phyloP scores from a whole-genome alignment of 352 stramenopile genomes.

The Pythium dissimile region DNA sequence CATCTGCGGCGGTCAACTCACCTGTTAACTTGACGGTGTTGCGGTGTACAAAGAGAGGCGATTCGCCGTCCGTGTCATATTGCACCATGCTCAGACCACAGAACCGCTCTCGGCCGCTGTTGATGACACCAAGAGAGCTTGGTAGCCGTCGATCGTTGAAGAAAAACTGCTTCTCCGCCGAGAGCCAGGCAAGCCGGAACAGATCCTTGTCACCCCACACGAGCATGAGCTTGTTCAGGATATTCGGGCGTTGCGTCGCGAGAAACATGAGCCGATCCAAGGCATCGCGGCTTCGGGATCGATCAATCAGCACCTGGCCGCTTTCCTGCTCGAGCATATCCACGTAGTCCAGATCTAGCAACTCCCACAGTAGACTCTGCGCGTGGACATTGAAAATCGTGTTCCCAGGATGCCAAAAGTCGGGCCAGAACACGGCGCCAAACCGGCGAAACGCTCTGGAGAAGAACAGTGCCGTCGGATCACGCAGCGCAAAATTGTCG shows the following conservation, averaged over 20 bases:
- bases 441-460: slow-evolving; percentile 12
- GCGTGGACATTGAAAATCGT: slow-evolving; percentile 36
- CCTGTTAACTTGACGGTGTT: slow-evolving; percentile 62
- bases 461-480: slow-evolving; percentile 28
- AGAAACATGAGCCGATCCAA: slow-evolving; percentile 24
- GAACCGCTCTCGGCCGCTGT: slow-evolving; percentile 16
- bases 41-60: slow-evolving; percentile 25
- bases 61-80: slow-evolving; percentile 20
- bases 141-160: slow-evolving; percentile 24
- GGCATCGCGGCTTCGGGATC: slow-evolving; percentile 2
- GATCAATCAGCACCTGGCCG: slow-evolving; percentile 26
- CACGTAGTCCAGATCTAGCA: slow-evolving; percentile 25
- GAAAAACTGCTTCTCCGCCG: slow-evolving; percentile 10
- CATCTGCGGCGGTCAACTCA: slow-evolving; percentile 12
- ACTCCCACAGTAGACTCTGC: slow-evolving; percentile 29
- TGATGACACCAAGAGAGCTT: slow-evolving; percentile 20
- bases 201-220: slow-evolving; percentile 36
- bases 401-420: slow-evolving; percentile 34
- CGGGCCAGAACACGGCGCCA: slow-evolving; percentile 35
- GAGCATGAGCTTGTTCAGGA: slow-evolving; percentile 21
- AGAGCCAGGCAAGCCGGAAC: slow-evolving; percentile 27
- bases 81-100: slow-evolving; percentile 33
- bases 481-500: slow-evolving; percentile 30
- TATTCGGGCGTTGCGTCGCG: slow-evolving; percentile 18
- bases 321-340: slow-evolving; percentile 35